Base-by-base conservation (phyloP, 176 grass and related monocot species). In the Zea luxurians region DNA sequence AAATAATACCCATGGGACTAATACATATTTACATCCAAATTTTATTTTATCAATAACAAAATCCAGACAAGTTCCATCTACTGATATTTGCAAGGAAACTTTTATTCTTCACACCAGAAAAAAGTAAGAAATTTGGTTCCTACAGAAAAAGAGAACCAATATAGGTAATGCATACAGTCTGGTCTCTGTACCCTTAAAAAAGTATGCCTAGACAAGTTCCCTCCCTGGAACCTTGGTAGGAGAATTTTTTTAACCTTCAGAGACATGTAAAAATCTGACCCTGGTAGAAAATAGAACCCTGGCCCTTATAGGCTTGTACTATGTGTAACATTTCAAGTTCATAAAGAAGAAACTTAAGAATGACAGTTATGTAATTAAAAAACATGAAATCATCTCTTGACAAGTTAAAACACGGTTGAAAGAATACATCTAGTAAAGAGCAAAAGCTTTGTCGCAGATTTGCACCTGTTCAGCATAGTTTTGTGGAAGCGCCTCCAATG, bases 381-480 rank as follows among this genome's bases (percentile, higher is more conserved):
- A 48, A 62, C 36, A 76, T 5, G 8, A 70, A 58, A 61, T 4
- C 15, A 6, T 80, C 15, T 54, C 37, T 6, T 75, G 5, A 67
- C 35, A 84, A 80, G 70, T 80, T 83, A 27, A 17, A 83, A 61
- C 54, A 75, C 4, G 13, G 7, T 10, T 69, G 36, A 69, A 79
- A 74, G 10, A 83, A 83, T 78, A 3, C 6, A 78, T 84, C 12
- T 64, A 67, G 16, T 17, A 79, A 48, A 42, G 20, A 71, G 16
- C 35, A 65, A 78, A 67, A 60, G 59, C 20, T 53, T 40, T 58
- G 64, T 44, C 6, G 13, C 73, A 65, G 67, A 78, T 78, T 68
- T 44, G 13, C 59, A 99, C 96, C 92, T 99, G 96, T 88, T 99
- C 96, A 58, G 96, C 90, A 43, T 99, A 99, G 79, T 96, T 96